Percentiles rank a stretch among this genome's conserved stretches.
These are phyloP conservation scores for Raddia guianensis DNA, from an alignment of 176 grass and related monocot species.

Conservation along the genomic window DNA sequence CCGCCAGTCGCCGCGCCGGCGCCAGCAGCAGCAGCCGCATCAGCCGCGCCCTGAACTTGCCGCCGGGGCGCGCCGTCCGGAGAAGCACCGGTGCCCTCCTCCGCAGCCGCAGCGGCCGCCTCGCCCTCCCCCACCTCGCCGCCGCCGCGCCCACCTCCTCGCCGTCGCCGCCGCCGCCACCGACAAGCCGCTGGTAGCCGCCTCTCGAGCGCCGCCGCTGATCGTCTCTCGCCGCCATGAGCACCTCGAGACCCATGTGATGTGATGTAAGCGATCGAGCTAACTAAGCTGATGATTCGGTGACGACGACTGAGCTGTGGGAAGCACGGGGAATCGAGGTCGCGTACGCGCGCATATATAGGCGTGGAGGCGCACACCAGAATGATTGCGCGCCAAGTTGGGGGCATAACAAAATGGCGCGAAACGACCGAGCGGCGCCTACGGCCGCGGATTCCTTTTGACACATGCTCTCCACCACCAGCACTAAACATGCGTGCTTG, in stretches of 20 bases:
- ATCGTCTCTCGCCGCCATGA: conserved; percentile 38
- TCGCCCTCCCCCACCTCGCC: conserved; percentile 15
- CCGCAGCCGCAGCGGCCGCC: conserved; percentile 44
- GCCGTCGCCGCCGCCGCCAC: background rate
- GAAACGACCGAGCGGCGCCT: conserved; percentile 46
- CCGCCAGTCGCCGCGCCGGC: conserved; percentile 55
- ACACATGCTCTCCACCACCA: conserved; percentile 45
- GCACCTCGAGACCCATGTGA: conserved; percentile 49
- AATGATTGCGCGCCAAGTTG: conserved; percentile 44
- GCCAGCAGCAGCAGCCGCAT: conserved; percentile 47
- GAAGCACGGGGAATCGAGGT: conserved; percentile 23
- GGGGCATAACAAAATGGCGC: conserved; percentile 29
- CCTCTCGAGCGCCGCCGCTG: conserved; percentile 27
- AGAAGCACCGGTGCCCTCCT: conserved; percentile 33
- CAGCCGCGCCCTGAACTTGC: conserved; percentile 37
- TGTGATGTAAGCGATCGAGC: background rate
- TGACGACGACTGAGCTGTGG: conserved; percentile 30
- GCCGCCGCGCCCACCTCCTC: background rate
- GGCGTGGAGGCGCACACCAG: background rate
- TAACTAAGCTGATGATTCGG: background rate
- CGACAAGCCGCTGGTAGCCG: conserved; percentile 45
- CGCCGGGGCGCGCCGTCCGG: background rate
- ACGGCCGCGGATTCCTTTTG: conserved; percentile 56
- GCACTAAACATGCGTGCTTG: background rate
- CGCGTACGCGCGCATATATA: conserved; percentile 35